Base-by-base conservation (phyloP, 192 early-diverging fungal genomes). In the Dimargaris verticillata region DNA sequence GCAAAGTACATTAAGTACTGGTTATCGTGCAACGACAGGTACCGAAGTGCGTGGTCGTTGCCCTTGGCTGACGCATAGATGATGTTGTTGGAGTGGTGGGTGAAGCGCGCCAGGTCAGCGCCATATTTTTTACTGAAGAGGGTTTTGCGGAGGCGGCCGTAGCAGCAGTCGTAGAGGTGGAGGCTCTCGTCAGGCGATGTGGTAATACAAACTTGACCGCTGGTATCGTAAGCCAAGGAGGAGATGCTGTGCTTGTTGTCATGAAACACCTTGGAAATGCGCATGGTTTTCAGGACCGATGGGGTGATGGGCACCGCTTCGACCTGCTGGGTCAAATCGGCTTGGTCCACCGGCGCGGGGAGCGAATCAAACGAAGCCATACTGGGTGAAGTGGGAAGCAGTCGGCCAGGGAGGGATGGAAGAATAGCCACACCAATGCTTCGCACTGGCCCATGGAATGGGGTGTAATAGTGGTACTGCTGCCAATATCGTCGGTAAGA, bases 121-220 rank as follows among this genome's bases (percentile, higher is more conserved):
- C 95, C 95, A 66, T 97, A 98, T 50, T 98, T 98, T 76, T 95
- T 93, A 67, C 88, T 92, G 66, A 80, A 92, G 15, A 88, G 69
- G 0, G 85, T 82, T 44, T 85, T 83, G 61, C 81, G 78, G 42
- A 80, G 71, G 18, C 80, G 88, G 62, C 92, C 93, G 28, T 72
- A 72, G 22, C 71, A 60, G 68, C 84, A 85, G 72, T 93, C 83
- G 65, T 93, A 96, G 43, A 98, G 73, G 18, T 83, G 80, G 48
- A 98, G 68, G 49, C 83, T 83, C 63, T 98, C 95, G 72, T 98
- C 92, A 13, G 75, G 72, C 28, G 88, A 83, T 3, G 86, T 76
- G 10, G 90, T 89, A 17, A 95, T 75, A 60, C 85, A 87, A 15
- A 81, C 76, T 20, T 80, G 76, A 0, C 94, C 94, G 3, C 78